These are phyloP conservation scores for Pseudocercospora pini-densiflorae DNA, from an alignment of 2,329 filamentous ascomycete genomes.

Conservation along the genomic window DNA sequence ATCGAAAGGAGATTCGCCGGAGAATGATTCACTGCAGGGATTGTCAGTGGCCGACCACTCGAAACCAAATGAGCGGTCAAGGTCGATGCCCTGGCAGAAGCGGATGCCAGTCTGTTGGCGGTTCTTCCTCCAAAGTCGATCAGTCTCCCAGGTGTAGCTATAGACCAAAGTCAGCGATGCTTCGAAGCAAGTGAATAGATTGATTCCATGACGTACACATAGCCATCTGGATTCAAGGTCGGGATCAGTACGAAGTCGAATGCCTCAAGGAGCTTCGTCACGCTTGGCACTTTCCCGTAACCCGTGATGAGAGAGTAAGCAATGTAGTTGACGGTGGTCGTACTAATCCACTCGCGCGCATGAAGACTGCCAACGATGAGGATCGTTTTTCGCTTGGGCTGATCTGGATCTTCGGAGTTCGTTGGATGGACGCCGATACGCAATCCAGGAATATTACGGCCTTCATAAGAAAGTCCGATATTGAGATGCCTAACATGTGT, in stretches of 20 bases:
- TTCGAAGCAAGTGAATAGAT: not conserved
- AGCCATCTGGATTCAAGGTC: conserved; percentile 89
- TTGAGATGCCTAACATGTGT: conserved; percentile 73
- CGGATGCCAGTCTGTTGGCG: conserved; percentile 79
- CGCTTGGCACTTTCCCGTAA: conserved; percentile 71
- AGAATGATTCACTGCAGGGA: conserved; percentile 89
- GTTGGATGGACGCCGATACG: conserved; percentile 69
- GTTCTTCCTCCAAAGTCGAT: conserved; percentile 95
- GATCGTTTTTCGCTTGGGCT: conserved; percentile 70
- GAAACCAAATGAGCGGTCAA: conserved; percentile 85
- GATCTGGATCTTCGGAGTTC: conserved; percentile 51
- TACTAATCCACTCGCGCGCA: conserved; percentile 95
- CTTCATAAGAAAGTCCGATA: conserved; percentile 86
- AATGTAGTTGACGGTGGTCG: conserved; percentile 86
- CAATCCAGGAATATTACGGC: conserved; percentile 81
- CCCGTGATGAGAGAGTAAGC: conserved; percentile 86
- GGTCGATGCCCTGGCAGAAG: conserved; percentile 85
- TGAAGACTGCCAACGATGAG: conserved; percentile 86
- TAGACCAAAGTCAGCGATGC: not conserved
- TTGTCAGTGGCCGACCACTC: conserved; percentile 80
- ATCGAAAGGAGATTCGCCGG: conserved; percentile 81
- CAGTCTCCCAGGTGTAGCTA: conserved; percentile 82
- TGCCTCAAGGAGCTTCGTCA: conserved; percentile 77
- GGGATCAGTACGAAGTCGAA: conserved; percentile 91
- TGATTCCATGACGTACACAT: conserved; percentile 55